phyloP scores from a whole-genome alignment of 495 filamentous ascomycete species.

The Penicillium chermesinum region DNA sequence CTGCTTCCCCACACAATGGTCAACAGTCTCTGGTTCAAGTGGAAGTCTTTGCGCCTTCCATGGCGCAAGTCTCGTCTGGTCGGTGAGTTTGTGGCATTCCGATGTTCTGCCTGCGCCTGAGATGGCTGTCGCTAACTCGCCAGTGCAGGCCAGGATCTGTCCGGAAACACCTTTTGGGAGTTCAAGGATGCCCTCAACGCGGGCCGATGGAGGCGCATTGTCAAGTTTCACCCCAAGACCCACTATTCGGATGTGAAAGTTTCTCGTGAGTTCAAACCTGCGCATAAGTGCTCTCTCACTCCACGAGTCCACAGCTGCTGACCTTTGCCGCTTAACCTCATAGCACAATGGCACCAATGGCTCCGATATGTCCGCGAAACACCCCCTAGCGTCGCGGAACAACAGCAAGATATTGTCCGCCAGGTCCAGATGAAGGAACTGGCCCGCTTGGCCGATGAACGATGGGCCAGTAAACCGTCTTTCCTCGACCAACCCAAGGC shows the following conservation, averaged over 20 bases:
- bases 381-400: slow-evolving; percentile 72
- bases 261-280: slow-evolving; percentile 36
- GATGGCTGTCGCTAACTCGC: slow-evolving; percentile 9
- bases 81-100: slow-evolving; percentile 47
- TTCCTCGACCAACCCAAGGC: slow-evolving; percentile 53
- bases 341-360: slow-evolving; percentile 95
- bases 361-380: slow-evolving; percentile 71
- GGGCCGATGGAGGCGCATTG: slow-evolving; percentile 55
- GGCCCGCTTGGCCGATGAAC: slow-evolving; percentile 72
- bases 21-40: slow-evolving; percentile 69
- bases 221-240: slow-evolving; percentile 55
- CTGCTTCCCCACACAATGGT: slow-evolving; percentile 22
- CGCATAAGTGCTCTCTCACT: not conserved
- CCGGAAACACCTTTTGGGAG: slow-evolving; percentile 93
- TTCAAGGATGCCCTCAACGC: slow-evolving; percentile 65
- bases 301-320: not conserved
- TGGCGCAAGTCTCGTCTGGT: slow-evolving; percentile 80
- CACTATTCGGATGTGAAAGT: slow-evolving; percentile 66
- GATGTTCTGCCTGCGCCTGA: slow-evolving; percentile 10
- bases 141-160: slow-evolving; percentile 68
- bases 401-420: slow-evolving; percentile 61
- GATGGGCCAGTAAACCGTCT: slow-evolving; percentile 76
- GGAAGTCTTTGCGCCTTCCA: slow-evolving; percentile 77
- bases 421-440: slow-evolving; percentile 65
- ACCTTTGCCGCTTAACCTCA: slow-evolving; percentile 14